Conservation (phyloP, 2,329 filamentous ascomycete species). For the Pyrenophora tritici-repentis region DNA sequence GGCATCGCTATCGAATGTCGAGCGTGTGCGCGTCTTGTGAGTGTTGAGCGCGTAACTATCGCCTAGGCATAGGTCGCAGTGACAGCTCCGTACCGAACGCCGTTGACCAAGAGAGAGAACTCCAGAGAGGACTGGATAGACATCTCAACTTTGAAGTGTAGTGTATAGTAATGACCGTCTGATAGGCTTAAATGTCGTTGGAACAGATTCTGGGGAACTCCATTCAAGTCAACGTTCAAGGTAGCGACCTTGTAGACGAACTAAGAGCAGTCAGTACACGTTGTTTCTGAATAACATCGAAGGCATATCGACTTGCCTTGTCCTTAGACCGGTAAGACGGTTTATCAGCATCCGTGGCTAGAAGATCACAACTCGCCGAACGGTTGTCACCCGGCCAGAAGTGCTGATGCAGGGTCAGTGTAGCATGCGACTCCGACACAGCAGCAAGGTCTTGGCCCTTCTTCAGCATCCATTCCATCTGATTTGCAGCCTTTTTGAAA, state of each 20-base stretch:
- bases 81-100: slow-evolving; percentile 19
- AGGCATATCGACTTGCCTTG: too few species aligned
- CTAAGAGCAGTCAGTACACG: too few species aligned
- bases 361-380: not conserved
- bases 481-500: not conserved
- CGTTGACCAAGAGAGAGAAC: slow-evolving; percentile 14
- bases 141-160: slow-evolving; percentile 13
- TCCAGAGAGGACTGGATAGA: slow-evolving; percentile 25
- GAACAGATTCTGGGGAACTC: slow-evolving; percentile 11
- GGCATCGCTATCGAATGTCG: too few species aligned
- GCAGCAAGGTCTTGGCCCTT: slow-evolving; percentile 24
- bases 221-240: slow-evolving; percentile 14
- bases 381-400: slow-evolving; percentile 10
- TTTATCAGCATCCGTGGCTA: slow-evolving; percentile 7
- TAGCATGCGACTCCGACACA: not conserved
- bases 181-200: fast-evolving
- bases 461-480: slow-evolving; percentile 21
- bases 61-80: slow-evolving; percentile 15
- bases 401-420: fast-evolving
- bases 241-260: slow-evolving; percentile 14
- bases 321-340: slow-evolving; percentile 3
- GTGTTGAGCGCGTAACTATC: not conserved
- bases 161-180: not conserved
- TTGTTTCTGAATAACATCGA: too few species aligned
- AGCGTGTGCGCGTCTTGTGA: too few species aligned